Evolutionary conservation across 2,329 filamentous ascomycete species (phyloP).

Genomic region (Phyllosticta citriasiana): DNA sequence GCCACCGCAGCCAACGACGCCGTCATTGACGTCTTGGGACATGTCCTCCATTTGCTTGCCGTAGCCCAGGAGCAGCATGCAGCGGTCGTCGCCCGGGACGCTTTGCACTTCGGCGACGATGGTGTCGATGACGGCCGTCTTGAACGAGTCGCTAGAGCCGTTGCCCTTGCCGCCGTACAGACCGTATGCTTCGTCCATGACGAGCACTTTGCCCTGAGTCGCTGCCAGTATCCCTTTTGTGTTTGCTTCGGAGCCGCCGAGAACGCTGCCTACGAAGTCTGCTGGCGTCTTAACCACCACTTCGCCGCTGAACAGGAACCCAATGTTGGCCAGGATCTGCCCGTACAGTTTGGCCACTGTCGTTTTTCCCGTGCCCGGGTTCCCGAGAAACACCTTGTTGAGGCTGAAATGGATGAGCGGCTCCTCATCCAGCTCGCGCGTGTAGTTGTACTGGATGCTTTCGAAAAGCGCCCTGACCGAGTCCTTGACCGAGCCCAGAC

Average conservation of each 20-base stretch:
- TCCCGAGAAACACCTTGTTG: conserved; percentile 61
- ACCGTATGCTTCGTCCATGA: conserved; percentile 73
- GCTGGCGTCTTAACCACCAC: conserved; percentile 63
- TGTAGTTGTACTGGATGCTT: conserved; percentile 53
- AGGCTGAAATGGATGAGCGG: conserved; percentile 49
- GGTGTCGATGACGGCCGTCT: conserved; percentile 59
- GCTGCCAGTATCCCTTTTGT: conserved; percentile 62
- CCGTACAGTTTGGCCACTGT: conserved; percentile 66
- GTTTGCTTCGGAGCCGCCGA: conserved; percentile 60
- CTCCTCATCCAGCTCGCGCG: conserved; percentile 54
- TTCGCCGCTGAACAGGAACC: conserved; percentile 58
- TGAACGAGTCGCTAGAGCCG: conserved; percentile 40
- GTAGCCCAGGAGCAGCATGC: conserved; percentile 63
- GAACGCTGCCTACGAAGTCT: conserved; percentile 55
- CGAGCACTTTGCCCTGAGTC: conserved; percentile 61
- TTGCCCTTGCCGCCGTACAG: conserved; percentile 38
- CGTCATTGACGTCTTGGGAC: conserved; percentile 61
- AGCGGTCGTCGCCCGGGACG: conserved; percentile 59
- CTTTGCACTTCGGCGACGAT: conserved; percentile 66
- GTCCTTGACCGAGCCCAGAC: conserved; percentile 53
- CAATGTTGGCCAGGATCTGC: conserved; percentile 55
- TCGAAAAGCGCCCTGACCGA: conserved; percentile 50
- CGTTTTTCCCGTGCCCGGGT: conserved; percentile 68
- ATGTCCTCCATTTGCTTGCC: conserved; percentile 59
- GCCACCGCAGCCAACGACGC: conserved; percentile 47